Conservation (phyloP, 2,329 filamentous ascomycete species). For the Pseudogymnoascus sp. region DNA sequence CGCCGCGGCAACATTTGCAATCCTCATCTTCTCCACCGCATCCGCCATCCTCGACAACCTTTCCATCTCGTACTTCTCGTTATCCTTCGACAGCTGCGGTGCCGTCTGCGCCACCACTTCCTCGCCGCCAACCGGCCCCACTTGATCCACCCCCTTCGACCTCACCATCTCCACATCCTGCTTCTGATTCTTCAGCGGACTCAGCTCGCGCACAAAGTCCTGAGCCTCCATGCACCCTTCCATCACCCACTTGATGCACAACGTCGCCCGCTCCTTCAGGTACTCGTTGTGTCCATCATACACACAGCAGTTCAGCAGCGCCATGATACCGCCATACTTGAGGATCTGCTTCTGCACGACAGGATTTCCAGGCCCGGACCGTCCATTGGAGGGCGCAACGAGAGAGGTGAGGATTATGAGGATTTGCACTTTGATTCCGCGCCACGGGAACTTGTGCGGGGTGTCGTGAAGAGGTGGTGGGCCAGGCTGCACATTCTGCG, state of each 20-base stretch:
- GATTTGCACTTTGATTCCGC: constrained; percentile 82
- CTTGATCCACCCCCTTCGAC: background rate
- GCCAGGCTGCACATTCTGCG: constrained; percentile 34
- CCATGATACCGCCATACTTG: constrained; percentile 76
- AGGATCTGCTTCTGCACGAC: constrained; percentile 85
- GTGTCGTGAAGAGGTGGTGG: constrained; percentile 54
- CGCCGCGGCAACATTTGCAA: background rate
- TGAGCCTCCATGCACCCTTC: constrained; percentile 70
- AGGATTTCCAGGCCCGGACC: constrained; percentile 57
- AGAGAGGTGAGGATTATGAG: constrained; percentile 85
- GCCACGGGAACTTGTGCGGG: constrained; percentile 59
- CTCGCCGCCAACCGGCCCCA: background rate
- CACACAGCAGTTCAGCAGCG: constrained; percentile 79
- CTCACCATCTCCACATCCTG: constrained; percentile 11
- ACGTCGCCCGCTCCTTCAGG: constrained; percentile 83
- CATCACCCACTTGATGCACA: constrained; percentile 79
- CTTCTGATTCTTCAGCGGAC: constrained; percentile 20
- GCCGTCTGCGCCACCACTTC: background rate
- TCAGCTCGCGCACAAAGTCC: constrained; percentile 56
- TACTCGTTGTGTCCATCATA: constrained; percentile 94
- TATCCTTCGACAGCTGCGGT: background rate
- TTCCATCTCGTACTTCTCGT: background rate
- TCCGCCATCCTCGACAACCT: constrained; percentile 4
- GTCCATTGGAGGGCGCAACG: constrained; percentile 69
- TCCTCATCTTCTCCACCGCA: constrained; percentile 13